Evolutionary conservation across 2,329 filamentous ascomycete genomes (phyloP).

Genomic region (Aspergillus piperis): DNA sequence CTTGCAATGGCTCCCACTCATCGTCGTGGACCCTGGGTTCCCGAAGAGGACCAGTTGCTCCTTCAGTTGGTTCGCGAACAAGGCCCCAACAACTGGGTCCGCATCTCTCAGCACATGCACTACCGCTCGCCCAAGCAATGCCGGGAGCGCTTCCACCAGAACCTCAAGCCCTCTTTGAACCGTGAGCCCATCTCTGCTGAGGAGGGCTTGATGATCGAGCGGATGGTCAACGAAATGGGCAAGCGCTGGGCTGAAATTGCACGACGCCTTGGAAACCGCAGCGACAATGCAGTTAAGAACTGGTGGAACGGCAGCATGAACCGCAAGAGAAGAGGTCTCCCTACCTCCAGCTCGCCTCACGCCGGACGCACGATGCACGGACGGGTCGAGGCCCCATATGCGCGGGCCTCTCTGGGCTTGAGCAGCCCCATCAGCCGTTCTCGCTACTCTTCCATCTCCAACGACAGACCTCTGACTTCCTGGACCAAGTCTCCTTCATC

Average conservation of each 20-base stretch:
- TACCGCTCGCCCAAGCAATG: slow-evolving; percentile 91
- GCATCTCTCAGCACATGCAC: slow-evolving; percentile 73
- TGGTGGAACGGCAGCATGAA: slow-evolving; percentile 97
- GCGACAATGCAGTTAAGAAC: slow-evolving; percentile 96
- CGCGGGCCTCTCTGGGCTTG: slow-evolving; percentile 30
- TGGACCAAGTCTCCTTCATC: slow-evolving; percentile 24
- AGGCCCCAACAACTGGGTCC: slow-evolving; percentile 85
- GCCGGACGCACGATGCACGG: slow-evolving; percentile 36
- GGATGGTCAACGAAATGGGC: slow-evolving; percentile 73
- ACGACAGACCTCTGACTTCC: slow-evolving; percentile 24
- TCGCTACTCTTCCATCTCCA: slow-evolving; percentile 30
- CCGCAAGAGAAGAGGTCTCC: slow-evolving; percentile 61
- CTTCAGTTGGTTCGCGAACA: slow-evolving; percentile 69
- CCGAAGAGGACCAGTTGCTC: slow-evolving; percentile 71
- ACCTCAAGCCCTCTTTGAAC: slow-evolving; percentile 75
- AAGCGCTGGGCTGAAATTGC: slow-evolving; percentile 95
- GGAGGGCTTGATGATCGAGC: slow-evolving; percentile 73
- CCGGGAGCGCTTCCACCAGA: slow-evolving; percentile 90
- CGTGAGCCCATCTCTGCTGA: slow-evolving; percentile 71
- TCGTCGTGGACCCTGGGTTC: slow-evolving; percentile 81
- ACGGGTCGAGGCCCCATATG: slow-evolving; percentile 44
- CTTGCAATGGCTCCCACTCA: slow-evolving; percentile 52
- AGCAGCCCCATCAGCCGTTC: slow-evolving; percentile 31
- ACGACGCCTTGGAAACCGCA: slow-evolving; percentile 75
- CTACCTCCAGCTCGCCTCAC: slow-evolving; percentile 37